Evolutionary conservation across 768 basidiomycete species (phyloP).

Genomic region (Pisolithus microcarpus): DNA sequence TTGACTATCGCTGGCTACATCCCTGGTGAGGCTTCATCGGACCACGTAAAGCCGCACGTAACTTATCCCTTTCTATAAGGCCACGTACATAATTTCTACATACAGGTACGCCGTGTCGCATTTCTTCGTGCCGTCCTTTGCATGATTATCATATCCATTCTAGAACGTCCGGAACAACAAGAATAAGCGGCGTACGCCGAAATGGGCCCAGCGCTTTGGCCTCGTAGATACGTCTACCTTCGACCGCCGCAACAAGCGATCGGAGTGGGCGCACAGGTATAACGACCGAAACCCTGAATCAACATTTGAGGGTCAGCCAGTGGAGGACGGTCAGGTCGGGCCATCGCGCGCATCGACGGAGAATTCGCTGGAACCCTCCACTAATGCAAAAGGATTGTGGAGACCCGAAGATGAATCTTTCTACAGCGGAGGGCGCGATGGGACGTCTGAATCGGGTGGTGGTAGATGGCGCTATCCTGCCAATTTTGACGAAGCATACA

Average conservation of each 20-base stretch:
- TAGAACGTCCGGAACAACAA: constrained; percentile 96
- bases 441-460: constrained; percentile 30
- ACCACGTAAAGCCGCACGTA: neutral
- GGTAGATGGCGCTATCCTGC: constrained; percentile 83
- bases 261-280: constrained; percentile 83
- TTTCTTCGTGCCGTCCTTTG: constrained; percentile 4
- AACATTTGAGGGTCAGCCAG: constrained; percentile 58
- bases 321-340: constrained; percentile 75
- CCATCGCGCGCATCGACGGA: constrained; percentile 9
- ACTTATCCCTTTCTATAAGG: constrained; percentile 35
- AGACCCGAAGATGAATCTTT: constrained; percentile 67
- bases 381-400: constrained; percentile 56
- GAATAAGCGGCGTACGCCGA: constrained; percentile 85
- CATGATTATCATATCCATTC: neutral
- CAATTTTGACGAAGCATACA: constrained; percentile 60
- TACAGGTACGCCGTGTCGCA: constrained; percentile 47
- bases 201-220: constrained; percentile 89
- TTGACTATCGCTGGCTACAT: constrained; percentile 90
- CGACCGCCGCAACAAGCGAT: constrained; percentile 69
- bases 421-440: constrained; percentile 42
- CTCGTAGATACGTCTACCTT: constrained; percentile 78
- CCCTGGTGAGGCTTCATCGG: constrained; percentile 46
- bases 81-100: constrained; percentile 90
- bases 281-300: constrained; percentile 71
- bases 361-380: constrained; percentile 7